Percentiles rank a stretch among this genome's conserved stretches.
Evolutionary conservation across 2,329 filamentous ascomycete genomes (phyloP).

Genomic region (Arthrobotrys pseudoclavata): DNA sequence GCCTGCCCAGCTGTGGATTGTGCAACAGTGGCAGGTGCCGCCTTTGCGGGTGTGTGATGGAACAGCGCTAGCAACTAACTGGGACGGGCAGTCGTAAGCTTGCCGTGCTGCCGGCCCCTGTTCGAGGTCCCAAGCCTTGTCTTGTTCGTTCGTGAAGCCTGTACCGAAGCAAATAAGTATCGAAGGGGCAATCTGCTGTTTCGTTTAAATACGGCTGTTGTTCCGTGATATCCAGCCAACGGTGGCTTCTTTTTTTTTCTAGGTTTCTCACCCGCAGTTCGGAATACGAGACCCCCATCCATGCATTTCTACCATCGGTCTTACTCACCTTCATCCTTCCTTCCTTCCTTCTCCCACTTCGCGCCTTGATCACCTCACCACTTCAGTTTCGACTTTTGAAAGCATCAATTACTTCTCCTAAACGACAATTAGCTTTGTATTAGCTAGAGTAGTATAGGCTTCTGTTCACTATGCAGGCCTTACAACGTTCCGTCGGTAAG

Average conservation of each 20-base stretch:
- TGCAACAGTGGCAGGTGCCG: conserved; percentile 21
- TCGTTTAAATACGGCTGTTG: conserved; percentile 57
- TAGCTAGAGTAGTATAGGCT: not conserved
- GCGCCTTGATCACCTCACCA: not conserved
- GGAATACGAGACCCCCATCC: conserved; percentile 18
- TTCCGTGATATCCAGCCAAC: conserved; percentile 30
- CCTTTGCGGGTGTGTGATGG: not conserved
- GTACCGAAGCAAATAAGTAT: not conserved
- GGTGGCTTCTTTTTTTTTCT: conserved; percentile 42
- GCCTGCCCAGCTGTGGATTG: not conserved
- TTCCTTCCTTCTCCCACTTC: conserved; percentile 2
- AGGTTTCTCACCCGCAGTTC: conserved; percentile 35
- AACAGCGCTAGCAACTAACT: not conserved
- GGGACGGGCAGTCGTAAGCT: conserved; percentile 14
- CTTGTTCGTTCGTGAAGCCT: conserved; percentile 4
- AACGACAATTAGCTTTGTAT: not conserved
- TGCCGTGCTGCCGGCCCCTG: conserved; percentile 28
- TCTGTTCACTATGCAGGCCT: conserved; percentile 31
- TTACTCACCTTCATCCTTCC: conserved; percentile 5
- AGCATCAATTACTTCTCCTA: conserved; percentile 1
- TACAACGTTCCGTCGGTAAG: conserved; percentile 54
- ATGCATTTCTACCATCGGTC: conserved; percentile 4
- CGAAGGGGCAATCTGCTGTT: not conserved
- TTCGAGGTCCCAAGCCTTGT: not conserved
- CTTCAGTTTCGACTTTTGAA: not conserved